A percentile compares a stretch with the other conserved stretches of the same genome.
Evolutionary conservation across 805 yeast species (phyloP).

Genomic region (Metschnikowia gelsemii): DNA sequence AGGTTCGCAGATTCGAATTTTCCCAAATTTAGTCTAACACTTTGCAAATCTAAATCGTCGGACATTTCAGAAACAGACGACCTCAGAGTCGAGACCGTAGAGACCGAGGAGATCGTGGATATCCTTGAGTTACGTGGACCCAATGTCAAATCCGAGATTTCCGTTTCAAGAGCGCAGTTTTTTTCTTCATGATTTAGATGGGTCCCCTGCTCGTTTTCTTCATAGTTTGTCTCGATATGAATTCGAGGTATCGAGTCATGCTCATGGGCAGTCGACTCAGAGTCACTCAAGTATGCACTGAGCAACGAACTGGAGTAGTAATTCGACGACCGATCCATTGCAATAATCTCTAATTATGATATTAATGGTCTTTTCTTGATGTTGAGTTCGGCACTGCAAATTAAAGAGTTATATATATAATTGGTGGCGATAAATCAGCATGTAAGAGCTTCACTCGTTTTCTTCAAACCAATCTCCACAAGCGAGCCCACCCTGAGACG

Average conservation of each 20-base stretch:
- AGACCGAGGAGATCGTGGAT: slow-evolving; percentile 5
- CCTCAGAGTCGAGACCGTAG: slow-evolving; percentile 5
- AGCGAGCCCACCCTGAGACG: neutral
- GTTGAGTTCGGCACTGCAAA: too few species aligned
- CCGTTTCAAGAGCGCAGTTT: neutral
- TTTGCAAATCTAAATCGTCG: slow-evolving; percentile 19
- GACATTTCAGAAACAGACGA: slow-evolving; percentile 11
- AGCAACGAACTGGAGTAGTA: slow-evolving; percentile 13
- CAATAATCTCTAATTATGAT: neutral
- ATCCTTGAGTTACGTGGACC: neutral
- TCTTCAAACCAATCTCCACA: neutral
- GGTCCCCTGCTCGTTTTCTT: neutral
- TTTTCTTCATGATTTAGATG: neutral
- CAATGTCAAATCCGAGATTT: neutral
- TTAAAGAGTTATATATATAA: too few species aligned
- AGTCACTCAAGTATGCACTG: slow-evolving; percentile 11
- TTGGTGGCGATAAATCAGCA: neutral
- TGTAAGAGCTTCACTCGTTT: neutral
- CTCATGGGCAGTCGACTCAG: slow-evolving; percentile 3
- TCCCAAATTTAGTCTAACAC: slow-evolving; percentile 13
- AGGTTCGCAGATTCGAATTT: slow-evolving; percentile 4
- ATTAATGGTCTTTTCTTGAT: too few species aligned
- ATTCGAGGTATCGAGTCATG: slow-evolving; percentile 3
- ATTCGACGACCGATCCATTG: slow-evolving; percentile 3
- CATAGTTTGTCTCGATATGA: neutral